Conservation (phyloP, 2,329 filamentous ascomycete genomes). For the Ophiocordyceps sinensis region DNA sequence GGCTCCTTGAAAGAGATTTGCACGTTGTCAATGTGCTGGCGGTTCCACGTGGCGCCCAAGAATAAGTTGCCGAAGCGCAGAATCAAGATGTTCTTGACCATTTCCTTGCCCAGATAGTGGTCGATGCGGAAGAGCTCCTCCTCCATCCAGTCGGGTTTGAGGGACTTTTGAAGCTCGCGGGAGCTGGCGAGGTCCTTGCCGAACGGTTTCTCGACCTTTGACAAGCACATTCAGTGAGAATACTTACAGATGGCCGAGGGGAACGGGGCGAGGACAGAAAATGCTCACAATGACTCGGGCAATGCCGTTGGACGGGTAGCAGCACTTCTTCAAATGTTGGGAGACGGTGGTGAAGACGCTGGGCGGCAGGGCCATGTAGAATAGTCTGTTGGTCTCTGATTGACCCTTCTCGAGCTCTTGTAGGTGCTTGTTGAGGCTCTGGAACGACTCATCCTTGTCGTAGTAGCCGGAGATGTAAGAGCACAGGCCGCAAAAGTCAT, state of each 20-base stretch:
- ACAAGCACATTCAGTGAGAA: constrained; percentile 8
- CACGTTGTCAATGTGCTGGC: constrained; percentile 97
- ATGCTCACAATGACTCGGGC: constrained; percentile 78
- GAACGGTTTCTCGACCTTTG: constrained; percentile 94
- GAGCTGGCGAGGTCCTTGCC: constrained; percentile 94
- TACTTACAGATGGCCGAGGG: constrained; percentile 3
- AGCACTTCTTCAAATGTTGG: constrained; percentile 92
- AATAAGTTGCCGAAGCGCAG: constrained; percentile 98
- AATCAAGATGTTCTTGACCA: constrained; percentile 99
- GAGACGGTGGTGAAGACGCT: constrained; percentile 98
- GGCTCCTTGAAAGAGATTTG: constrained; percentile 99
- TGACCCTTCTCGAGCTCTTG: constrained; percentile 71
- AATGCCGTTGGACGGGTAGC: constrained; percentile 84
- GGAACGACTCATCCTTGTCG: constrained; percentile 90
- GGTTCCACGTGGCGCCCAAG: constrained; percentile 96
- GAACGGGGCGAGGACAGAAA: not conserved
- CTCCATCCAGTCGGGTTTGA: constrained; percentile 96
- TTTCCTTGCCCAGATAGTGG: constrained; percentile 98
- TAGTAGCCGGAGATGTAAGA: constrained; percentile 96
- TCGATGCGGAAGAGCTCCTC: constrained; percentile 99
- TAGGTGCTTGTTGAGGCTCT: constrained; percentile 71
- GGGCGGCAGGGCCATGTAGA: constrained; percentile 98
- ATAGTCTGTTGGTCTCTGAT: constrained; percentile 77
- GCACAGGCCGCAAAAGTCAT: constrained; percentile 78
- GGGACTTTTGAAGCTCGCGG: constrained; percentile 82